phyloP scores from a whole-genome alignment of 805 yeast species.

The Lachancea nothofagi region DNA sequence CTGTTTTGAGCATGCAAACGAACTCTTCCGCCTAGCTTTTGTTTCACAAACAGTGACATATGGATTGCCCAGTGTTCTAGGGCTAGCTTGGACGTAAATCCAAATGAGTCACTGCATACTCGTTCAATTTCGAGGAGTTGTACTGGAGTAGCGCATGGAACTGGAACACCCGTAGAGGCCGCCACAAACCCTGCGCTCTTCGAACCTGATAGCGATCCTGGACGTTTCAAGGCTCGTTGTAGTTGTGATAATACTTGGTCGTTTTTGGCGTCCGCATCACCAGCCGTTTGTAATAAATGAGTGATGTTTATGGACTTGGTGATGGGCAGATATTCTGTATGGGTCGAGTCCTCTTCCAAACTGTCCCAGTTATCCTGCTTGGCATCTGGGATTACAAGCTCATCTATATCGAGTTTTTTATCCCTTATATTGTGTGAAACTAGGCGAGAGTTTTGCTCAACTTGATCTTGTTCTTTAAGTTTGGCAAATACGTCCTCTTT shows the following conservation, averaged over 20 bases:
- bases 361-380: conserved; percentile 52
- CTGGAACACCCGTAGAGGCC: conserved; percentile 19
- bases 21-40: conserved; percentile 62
- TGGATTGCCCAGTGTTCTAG: conserved; percentile 68
- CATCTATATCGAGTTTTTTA: conserved; percentile 48
- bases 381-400: conserved; percentile 58
- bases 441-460: conserved; percentile 55
- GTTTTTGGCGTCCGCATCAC: conserved; percentile 12
- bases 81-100: conserved; percentile 40
- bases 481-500: conserved; percentile 75
- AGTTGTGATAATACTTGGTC: conserved; percentile 17
- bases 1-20: conserved; percentile 63
- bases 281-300: conserved; percentile 30
- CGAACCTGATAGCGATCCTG: conserved; percentile 13
- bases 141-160: conserved; percentile 68
- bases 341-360: conserved; percentile 21
- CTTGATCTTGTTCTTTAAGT: conserved; percentile 57
- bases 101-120: conserved; percentile 47
- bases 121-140: conserved; percentile 75
- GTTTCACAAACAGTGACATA: conserved; percentile 51
- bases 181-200: conserved; percentile 10
- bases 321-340: conserved; percentile 25
- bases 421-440: conserved; percentile 66
- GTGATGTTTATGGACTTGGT: conserved; percentile 35
- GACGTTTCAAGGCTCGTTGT: conserved; percentile 22